Evolutionary conservation across 768 basidiomycete species (phyloP).

Genomic region (Stropharia rugosoannulata): DNA sequence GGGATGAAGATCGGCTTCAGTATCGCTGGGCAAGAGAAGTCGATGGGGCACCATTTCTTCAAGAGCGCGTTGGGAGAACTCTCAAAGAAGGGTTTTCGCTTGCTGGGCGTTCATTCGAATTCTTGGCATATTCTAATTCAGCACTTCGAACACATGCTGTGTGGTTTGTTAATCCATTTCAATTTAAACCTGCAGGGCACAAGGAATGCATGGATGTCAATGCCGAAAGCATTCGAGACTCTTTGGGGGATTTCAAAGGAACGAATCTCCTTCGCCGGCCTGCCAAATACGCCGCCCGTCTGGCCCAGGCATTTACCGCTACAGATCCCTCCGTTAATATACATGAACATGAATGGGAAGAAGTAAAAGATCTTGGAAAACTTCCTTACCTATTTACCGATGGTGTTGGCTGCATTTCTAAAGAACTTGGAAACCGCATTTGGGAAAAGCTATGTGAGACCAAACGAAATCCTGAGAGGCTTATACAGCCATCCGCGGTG

Average conservation of each 20-base stretch:
- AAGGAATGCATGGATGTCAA: conserved; percentile 40
- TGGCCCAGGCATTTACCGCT: conserved; percentile 83
- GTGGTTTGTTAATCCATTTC: conserved; percentile 76
- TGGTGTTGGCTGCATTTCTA: conserved; percentile 78
- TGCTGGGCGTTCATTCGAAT: conserved; percentile 72
- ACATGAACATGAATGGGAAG: conserved; percentile 54
- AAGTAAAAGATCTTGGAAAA: conserved; percentile 53
- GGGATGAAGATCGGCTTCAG: conserved; percentile 75
- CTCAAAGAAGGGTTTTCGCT: conserved; percentile 67
- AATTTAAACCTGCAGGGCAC: conserved; percentile 13
- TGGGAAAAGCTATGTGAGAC: conserved; percentile 53
- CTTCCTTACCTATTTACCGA: conserved; percentile 59
- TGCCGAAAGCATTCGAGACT: conserved; percentile 56
- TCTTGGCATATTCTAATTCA: conserved; percentile 80
- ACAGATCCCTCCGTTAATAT: conserved; percentile 74
- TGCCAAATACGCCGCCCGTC: conserved; percentile 80
- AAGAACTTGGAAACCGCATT: conserved; percentile 53
- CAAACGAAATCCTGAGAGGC: conserved; percentile 31
- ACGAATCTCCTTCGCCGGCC: conserved; percentile 49
- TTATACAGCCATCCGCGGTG: conserved; percentile 60
- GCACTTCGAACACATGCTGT: conserved; percentile 78
- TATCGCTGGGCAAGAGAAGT: conserved; percentile 72
- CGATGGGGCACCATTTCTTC: conserved; percentile 55
- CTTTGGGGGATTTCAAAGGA: conserved; percentile 67
- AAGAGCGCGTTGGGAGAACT: conserved; percentile 54